phyloP scores from a whole-genome alignment of 2,329 filamentous ascomycete genomes.

The Colletotrichum kahawae region DNA sequence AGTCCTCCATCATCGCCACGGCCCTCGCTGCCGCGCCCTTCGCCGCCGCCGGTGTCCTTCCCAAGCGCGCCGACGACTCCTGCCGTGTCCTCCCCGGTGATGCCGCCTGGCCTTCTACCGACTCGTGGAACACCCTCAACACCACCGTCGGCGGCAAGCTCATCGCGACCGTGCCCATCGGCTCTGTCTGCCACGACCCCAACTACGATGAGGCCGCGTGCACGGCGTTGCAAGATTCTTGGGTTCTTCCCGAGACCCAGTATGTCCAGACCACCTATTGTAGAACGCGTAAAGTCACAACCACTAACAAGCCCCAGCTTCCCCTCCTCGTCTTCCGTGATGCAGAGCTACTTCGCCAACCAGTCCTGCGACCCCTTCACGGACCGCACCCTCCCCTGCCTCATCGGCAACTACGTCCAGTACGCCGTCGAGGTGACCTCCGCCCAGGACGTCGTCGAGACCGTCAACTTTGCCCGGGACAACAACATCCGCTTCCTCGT shows the following conservation, averaged over 20 bases:
- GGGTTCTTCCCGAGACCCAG: constrained; percentile 39
- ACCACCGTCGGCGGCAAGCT: constrained; percentile 53
- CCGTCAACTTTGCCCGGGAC: constrained; percentile 41
- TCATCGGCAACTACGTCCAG: constrained; percentile 46
- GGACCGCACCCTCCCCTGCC: constrained; percentile 41
- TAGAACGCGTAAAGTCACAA: background rate
- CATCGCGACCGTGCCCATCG: constrained; percentile 58
- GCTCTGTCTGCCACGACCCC: constrained; percentile 54
- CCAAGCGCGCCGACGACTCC: constrained; percentile 3
- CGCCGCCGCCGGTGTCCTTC: constrained; percentile 8
- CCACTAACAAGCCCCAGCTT: constrained; percentile 28
- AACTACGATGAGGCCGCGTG: constrained; percentile 51
- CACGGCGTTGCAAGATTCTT: constrained; percentile 36
- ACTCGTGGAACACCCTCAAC: constrained; percentile 57
- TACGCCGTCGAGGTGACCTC: constrained; percentile 41
- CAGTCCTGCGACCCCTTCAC: constrained; percentile 42
- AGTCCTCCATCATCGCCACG: constrained; percentile 7
- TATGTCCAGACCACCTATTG: constrained; percentile 24
- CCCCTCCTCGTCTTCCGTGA: constrained; percentile 43
- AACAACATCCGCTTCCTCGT: constrained; percentile 41
- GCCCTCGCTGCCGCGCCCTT: constrained; percentile 11
- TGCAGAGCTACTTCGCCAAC: constrained; percentile 43
- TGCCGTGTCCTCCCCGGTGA: constrained; percentile 56
- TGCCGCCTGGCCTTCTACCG: constrained; percentile 54
- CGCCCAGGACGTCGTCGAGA: constrained; percentile 33